These are phyloP conservation scores for Hypsizygus ulmarius DNA, from an alignment of 1,284 basidiomycete species.

Conservation along the genomic window DNA sequence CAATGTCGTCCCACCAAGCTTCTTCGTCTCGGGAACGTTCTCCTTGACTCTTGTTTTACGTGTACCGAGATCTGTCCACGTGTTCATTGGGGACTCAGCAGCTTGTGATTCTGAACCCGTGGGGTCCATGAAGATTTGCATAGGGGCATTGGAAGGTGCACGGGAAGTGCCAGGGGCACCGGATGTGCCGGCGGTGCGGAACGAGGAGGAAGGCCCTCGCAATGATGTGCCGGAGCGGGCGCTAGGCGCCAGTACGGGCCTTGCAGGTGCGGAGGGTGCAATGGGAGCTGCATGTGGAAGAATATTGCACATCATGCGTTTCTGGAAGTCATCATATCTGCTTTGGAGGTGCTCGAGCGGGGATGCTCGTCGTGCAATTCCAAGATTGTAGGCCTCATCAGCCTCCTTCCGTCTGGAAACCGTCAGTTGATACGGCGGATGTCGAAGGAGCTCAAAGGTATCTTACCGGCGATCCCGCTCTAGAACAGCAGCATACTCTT, in stretches of 20 bases:
- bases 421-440: conserved; percentile 15
- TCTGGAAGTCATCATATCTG: conserved; percentile 79
- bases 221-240: conserved; percentile 21
- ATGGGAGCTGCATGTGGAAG: conserved; percentile 32
- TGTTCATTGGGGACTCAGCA: conserved; percentile 38
- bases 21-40: conserved; percentile 65
- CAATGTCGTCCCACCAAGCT: conserved; percentile 61
- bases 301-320: conserved; percentile 63
- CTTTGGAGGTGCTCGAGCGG: conserved; percentile 76
- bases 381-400: conserved; percentile 84
- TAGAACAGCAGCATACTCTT: conserved; percentile 83
- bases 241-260: conserved; percentile 20
- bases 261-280: conserved; percentile 32
- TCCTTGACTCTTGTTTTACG: conserved; percentile 74
- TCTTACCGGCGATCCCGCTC: conserved; percentile 59
- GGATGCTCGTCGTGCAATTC: conserved; percentile 75
- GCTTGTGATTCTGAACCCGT: conserved; percentile 46
- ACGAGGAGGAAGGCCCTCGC: conserved; percentile 21
- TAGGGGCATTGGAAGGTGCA: conserved; percentile 51
- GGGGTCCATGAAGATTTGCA: conserved; percentile 72
- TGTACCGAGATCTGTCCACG: conserved; percentile 70
- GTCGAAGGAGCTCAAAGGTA: conserved; percentile 12
- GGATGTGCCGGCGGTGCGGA: conserved; percentile 17
- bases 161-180: conserved; percentile 21
- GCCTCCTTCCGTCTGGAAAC: conserved; percentile 73